A percentile compares a stretch with the other conserved stretches of the same genome.
Evolutionary conservation across 371 early-diverging fungal species (phyloP).

Genomic region (Apophysomyces trapeziformis): DNA sequence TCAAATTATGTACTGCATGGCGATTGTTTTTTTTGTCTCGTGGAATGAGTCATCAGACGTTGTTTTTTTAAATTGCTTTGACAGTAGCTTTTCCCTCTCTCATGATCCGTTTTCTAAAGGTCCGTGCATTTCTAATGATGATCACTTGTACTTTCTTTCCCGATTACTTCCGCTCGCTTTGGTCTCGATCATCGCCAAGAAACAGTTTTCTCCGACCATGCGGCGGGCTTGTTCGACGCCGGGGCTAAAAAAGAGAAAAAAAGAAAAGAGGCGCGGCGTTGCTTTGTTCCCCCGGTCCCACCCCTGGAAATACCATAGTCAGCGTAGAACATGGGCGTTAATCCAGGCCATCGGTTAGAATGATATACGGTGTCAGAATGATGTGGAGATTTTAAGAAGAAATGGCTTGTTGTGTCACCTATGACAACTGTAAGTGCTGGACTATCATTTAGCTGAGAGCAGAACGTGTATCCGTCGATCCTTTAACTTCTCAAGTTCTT

Average conservation of each 20-base stretch:
- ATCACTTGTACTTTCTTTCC: background rate
- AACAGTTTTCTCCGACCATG: conserved; percentile 5
- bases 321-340: background rate
- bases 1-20: background rate
- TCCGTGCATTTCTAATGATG: conserved; percentile 1
- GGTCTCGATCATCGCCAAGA: conserved; percentile 5
- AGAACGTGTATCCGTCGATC: background rate
- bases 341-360: conserved; percentile 6
- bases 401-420: background rate
- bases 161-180: background rate
- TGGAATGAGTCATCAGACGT: conserved; percentile 1
- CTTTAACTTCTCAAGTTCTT: background rate
- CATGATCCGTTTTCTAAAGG: background rate
- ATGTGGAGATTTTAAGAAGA: background rate
- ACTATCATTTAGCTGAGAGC: background rate
- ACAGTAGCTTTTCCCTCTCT: background rate
- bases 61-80: background rate
- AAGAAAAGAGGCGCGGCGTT: background rate
- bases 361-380: background rate
- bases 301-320: conserved; percentile 10
- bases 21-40: conserved; percentile 5
- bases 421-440: background rate
- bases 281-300: conserved; percentile 2
- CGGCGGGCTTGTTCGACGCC: conserved; percentile 9
- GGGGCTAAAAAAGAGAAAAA: background rate